A percentile compares a stretch with the other conserved stretches of the same genome.
These are phyloP conservation scores for Anisogramma anomala DNA, from an alignment of 2,329 filamentous ascomycete species.

Conservation along the genomic window DNA sequence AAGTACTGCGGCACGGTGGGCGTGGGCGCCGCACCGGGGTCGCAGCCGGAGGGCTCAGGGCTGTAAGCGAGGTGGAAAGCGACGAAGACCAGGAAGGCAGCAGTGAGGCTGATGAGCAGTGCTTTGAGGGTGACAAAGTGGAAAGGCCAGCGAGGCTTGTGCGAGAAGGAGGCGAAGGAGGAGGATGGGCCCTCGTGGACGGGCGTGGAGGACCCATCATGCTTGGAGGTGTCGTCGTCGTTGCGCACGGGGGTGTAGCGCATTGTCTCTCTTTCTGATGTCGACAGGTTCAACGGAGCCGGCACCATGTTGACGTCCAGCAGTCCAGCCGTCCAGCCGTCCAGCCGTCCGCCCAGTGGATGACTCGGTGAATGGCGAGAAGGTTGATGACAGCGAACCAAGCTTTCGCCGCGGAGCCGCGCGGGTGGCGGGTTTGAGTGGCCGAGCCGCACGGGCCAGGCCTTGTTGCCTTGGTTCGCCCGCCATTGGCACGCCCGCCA, in stretches of 20 bases:
- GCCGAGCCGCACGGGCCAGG: too few relatives aligned
- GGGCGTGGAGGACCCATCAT: constrained; percentile 6
- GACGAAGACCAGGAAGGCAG: constrained; percentile 16
- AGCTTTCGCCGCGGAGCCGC: too few relatives aligned
- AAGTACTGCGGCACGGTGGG: constrained; percentile 49
- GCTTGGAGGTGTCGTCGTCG: constrained; percentile 5
- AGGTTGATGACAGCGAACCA: too few relatives aligned
- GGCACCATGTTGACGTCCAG: constrained; percentile 6
- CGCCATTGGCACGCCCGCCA: too few relatives aligned
- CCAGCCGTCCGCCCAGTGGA: too few relatives aligned
- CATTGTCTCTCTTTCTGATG: constrained; percentile 4
- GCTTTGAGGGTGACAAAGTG: constrained; percentile 13
- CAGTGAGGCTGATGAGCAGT: constrained; percentile 16
- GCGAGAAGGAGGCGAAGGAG: too few relatives aligned
- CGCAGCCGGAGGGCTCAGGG: constrained; percentile 6
- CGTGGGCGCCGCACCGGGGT: constrained; percentile 2
- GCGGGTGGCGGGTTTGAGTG: too few relatives aligned
- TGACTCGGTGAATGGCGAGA: neutral
- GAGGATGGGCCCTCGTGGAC: constrained; percentile 4
- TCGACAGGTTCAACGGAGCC: constrained; percentile 9
- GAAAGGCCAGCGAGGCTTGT: constrained; percentile 10
- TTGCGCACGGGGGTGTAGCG: constrained; percentile 15
- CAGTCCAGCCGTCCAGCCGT: too few relatives aligned
- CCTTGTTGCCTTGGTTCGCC: too few relatives aligned
- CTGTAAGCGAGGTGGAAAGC: constrained; percentile 17